phyloP scores from a whole-genome alignment of 768 basidiomycete species.

The Mycena galericulata region DNA sequence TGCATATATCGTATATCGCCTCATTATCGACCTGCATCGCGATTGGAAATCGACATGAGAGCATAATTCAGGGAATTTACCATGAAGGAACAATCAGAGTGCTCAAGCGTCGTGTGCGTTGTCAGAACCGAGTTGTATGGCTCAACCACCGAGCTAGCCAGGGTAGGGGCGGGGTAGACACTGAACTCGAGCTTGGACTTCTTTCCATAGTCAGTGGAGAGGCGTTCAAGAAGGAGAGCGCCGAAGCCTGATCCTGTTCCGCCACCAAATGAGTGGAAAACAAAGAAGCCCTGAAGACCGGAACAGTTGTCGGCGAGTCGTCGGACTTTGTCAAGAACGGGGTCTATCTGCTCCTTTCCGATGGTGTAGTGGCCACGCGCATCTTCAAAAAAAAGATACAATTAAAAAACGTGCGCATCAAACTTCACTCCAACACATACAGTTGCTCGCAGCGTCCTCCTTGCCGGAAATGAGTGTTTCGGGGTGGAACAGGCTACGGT shows the following conservation, averaged over 20 bases:
- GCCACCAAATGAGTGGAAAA: conserved; percentile 99
- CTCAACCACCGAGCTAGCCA: conserved; percentile 96
- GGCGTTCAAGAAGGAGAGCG: conserved; percentile 93
- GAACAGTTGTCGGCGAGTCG: conserved; percentile 96
- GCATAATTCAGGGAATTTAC: conserved; percentile 44
- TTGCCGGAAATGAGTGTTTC: conserved; percentile 99
- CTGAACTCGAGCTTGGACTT: conserved; percentile 99
- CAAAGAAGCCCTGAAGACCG: conserved; percentile 98
- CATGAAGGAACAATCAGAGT: conserved; percentile 99
- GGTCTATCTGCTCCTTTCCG: conserved; percentile 97
- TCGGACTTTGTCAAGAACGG: conserved; percentile 95
- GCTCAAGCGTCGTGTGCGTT: conserved; percentile 98
- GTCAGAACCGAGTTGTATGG: conserved; percentile 98
- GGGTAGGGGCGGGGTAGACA: conserved; percentile 93
- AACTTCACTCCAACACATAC: conserved; percentile 55
- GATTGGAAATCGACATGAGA: conserved; percentile 15
- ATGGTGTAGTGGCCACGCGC: conserved; percentile 99
- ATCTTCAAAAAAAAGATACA: conserved; percentile 63
- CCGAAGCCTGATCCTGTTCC: conserved; percentile 99
- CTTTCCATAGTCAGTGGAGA: conserved; percentile 98
- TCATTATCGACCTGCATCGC: conserved; percentile 79
- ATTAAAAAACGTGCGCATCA: conserved; percentile 6
- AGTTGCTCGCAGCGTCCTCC: conserved; percentile 99
- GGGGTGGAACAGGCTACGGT: conserved; percentile 98
- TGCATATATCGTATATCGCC: conserved; percentile 99